Evolutionary conservation across 2,329 filamentous ascomycete species (phyloP), one percentile per base, ranked within the genome.

Genomic region (Chrysoporthe puriensis): DNA sequence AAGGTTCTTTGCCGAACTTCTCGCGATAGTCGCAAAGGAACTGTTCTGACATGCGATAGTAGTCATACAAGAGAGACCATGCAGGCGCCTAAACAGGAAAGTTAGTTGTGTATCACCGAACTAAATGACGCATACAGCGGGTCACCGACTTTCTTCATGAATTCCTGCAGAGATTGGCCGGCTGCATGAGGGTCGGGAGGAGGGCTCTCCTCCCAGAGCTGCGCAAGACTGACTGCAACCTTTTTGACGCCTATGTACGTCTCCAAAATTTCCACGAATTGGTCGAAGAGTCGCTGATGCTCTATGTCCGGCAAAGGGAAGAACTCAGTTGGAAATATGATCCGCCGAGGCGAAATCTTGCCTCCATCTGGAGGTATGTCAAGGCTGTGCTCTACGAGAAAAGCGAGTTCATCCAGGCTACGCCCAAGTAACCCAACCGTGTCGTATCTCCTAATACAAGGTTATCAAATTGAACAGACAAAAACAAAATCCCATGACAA

Each of bases 21-120:
- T 68, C 62, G 16, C 18, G 36, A 6, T 69, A 69, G 11, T 65
- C 65, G 13, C 52, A 42, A 16, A 62, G 66, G 44, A 69, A 69
- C 1, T 62, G 11, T 13, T 64, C 63, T 7, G 16, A 52, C 42
- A 21, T 14, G 11, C 63, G 65, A 32, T 65, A 65, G 16, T 50
- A 67, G 8, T 69, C 68, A 43, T 63, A 64, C 9, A 62, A 64
- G 13, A 69, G 61, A 9, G 68, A 69, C 66, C 57, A 65, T 32
- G 64, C 62, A 1, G 68, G 68, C 9, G 68, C 68, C 68, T 69
- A 5, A 7, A 8, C 42, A 46, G 8, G 13, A 60, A 44, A 2
- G 40, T 62, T 26, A 67, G 40, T 21, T 14, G 11, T 11, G 5
- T 6, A 3, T 5, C 6, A 6, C 18, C 4, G 16, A 9, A 7